These are phyloP conservation scores for Stenocarpella maydis DNA, from an alignment of 2,329 filamentous ascomycete genomes.

Conservation along the genomic window DNA sequence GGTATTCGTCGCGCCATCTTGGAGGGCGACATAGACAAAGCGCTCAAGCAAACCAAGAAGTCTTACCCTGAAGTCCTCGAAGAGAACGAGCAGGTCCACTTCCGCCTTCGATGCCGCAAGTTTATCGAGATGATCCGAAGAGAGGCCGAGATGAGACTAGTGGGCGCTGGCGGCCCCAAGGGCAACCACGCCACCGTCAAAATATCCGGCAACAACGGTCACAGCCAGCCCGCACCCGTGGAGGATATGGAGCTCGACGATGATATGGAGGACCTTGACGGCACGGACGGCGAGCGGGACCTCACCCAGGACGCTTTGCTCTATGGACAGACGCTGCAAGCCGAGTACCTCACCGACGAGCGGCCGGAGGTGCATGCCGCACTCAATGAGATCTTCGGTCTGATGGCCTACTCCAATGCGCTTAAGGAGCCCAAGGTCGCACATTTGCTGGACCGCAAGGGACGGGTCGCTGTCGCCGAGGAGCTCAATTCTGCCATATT, in stretches of 20 bases:
- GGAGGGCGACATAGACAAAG: constrained; percentile 90
- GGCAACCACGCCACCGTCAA: constrained; percentile 39
- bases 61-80: constrained; percentile 84
- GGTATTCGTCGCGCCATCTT: constrained; percentile 87
- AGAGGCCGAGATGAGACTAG: constrained; percentile 70
- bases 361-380: constrained; percentile 75
- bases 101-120: constrained; percentile 86
- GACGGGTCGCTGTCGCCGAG: constrained; percentile 83
- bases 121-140: constrained; percentile 94
- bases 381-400: constrained; percentile 84
- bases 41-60: constrained; percentile 79
- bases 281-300: constrained; percentile 40
- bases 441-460: constrained; percentile 78
- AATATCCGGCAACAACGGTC: constrained; percentile 46
- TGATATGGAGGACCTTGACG: constrained; percentile 52
- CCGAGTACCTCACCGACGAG: constrained; percentile 78
- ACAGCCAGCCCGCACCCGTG: constrained; percentile 52
- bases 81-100: constrained; percentile 84
- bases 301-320: constrained; percentile 75
- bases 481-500: constrained; percentile 94
- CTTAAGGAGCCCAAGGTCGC: constrained; percentile 77
- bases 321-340: constrained; percentile 81
- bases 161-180: constrained; percentile 55
- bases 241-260: constrained; percentile 67
- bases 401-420: constrained; percentile 87